Base-by-base conservation (phyloP, 2,329 filamentous ascomycete species). In the Claviceps capensis region DNA sequence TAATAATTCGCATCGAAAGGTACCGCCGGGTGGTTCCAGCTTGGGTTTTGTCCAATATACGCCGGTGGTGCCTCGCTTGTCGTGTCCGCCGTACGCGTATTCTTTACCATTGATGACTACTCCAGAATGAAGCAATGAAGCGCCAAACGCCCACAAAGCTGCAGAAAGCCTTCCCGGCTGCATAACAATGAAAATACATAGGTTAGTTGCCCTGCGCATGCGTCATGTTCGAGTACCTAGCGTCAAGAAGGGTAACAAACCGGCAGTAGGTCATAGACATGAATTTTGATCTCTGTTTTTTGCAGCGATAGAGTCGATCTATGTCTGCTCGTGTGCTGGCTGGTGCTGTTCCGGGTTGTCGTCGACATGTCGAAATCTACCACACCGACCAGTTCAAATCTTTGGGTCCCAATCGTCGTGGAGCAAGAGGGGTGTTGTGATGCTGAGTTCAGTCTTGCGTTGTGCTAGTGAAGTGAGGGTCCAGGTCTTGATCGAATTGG, bases 71-170 rank as follows among this genome's bases (percentile, higher is more conserved):
- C 78, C 78, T 48, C 72, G 78, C 59, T 78, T 78, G 62, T 87
- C 81, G 65, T 94, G 88, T 1, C 88, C 88, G 44, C 88, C 88
- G 61, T 88, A 94, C 22, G 88, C 88, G 64, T 93, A 94, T 71
- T 94, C 88, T 56, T 75, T 79, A 58, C 83, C 80, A 63, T 83
- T 83, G 67, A 93, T 87, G 42, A 89, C 86, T 51, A 94, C 84
- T 50, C 86, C 88, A 0, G 87, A 87, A 65, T 94, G 88, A 5
- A 93, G 77, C 37, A 94, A 79, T 5, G 83, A 86, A 46, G 83
- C 78, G 54, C 88, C 88, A 51, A 91, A 65, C 19, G 81, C 77
- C 88, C 88, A 94, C 34, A 94, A 76, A 13, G 88, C 60, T 0
- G 84, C 82, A n/a, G 86, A 83, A 41, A 93, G 67, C 59, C 81